Conservation (phyloP, 1,139 yeast species). For the Pichia inconspicua region DNA sequence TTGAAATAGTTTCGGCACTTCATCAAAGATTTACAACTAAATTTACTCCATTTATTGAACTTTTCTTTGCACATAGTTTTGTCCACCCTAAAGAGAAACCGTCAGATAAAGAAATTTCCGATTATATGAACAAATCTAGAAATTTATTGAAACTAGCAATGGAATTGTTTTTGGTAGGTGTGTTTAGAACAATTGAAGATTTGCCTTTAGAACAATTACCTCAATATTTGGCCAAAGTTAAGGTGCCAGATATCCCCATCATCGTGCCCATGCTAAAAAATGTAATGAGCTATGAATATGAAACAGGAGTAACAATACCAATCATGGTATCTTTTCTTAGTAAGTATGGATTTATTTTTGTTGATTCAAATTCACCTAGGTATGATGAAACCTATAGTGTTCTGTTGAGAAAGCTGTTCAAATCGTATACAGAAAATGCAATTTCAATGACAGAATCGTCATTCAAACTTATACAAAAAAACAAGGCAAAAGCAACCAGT, state of each 20-base stretch:
- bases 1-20: constrained; percentile 61
- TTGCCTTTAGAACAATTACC: constrained; percentile 33
- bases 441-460: constrained; percentile 32
- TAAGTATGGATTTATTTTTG: constrained; percentile 34
- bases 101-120: constrained; percentile 38
- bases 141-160: constrained; percentile 46
- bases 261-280: constrained; percentile 36
- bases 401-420: constrained; percentile 31
- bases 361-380: constrained; percentile 19
- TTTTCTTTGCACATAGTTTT: constrained; percentile 34
- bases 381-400: constrained; percentile 22
- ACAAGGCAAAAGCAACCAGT: constrained; percentile 38
- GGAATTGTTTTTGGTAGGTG: constrained; percentile 59
- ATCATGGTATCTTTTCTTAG: constrained; percentile 46
- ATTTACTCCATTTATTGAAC: constrained; percentile 49
- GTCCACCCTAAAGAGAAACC: constrained; percentile 9
- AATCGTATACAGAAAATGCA: constrained; percentile 41
- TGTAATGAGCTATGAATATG: constrained; percentile 41
- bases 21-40: constrained; percentile 62
- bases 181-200: constrained; percentile 31
- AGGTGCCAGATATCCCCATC: constrained; percentile 20
- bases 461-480: constrained; percentile 31
- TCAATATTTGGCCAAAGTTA: constrained; percentile 29
- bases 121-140: constrained; percentile 39
- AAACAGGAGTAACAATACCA: constrained; percentile 39